A percentile compares a stretch with the other conserved stretches of the same genome.
Evolutionary conservation across 805 yeast genomes (phyloP).

Genomic region (Kodamaea nitidulidarum): DNA sequence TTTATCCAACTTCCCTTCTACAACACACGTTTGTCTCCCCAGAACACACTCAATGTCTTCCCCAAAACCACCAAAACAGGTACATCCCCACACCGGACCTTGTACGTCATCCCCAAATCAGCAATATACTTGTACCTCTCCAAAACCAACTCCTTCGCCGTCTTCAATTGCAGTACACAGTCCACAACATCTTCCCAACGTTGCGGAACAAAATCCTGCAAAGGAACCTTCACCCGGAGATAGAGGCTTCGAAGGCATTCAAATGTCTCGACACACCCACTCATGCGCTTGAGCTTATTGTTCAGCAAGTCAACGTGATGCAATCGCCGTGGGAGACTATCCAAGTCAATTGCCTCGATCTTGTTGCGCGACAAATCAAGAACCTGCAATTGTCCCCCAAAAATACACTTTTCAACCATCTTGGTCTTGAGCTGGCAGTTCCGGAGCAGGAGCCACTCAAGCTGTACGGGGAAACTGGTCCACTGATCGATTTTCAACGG

Average conservation of each 20-base stretch:
- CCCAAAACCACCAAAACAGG: conserved; percentile 5
- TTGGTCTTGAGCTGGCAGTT: conserved; percentile 6
- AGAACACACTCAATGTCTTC: conserved; percentile 1
- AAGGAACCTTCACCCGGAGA: conserved; percentile 4
- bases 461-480: conserved; percentile 6
- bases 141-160: conserved; percentile 2
- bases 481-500: conserved; percentile 6
- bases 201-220: conserved; percentile 3
- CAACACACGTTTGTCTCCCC: conserved; percentile 7
- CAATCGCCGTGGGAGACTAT: conserved; percentile 2
- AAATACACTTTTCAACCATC: conserved; percentile 5
- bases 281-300: conserved; percentile 3
- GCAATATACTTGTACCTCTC: conserved; percentile 1
- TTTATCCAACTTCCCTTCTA: too few relatives aligned
- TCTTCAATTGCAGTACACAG: conserved; percentile 1
- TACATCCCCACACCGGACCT: conserved; percentile 1
- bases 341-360: conserved; percentile 3
- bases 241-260: conserved; percentile 1
- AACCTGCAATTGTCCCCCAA: conserved; percentile 3
- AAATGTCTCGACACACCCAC: conserved; percentile 3
- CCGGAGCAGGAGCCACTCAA: conserved; percentile 1
- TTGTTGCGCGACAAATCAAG: conserved; percentile 2
- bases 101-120: conserved; percentile 7
- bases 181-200: conserved; percentile 1
- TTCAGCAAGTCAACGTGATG: conserved; percentile 1